Percentiles rank a stretch among this genome's conserved stretches.
Conservation (phyloP, 768 basidiomycete species). For the Lentinula boryana region DNA sequence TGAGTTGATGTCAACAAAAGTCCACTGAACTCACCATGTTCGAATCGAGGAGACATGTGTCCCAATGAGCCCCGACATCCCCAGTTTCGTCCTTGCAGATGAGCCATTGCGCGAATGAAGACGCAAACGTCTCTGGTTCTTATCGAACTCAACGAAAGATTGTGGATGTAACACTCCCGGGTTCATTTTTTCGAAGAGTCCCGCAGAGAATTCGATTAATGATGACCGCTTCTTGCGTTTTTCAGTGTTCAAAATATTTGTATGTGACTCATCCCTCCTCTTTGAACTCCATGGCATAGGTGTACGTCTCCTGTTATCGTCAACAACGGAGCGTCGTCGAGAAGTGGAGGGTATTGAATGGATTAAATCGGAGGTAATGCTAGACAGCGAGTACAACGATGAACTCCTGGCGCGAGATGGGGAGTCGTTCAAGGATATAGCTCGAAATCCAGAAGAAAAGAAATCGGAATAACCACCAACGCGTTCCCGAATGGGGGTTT, state of each 20-base stretch:
- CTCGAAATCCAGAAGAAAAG: constrained; percentile 7
- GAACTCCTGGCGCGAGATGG: neutral
- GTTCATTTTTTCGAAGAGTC: neutral
- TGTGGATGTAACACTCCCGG: neutral
- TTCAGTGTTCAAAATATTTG: neutral
- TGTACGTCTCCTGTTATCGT: neutral
- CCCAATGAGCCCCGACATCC: neutral
- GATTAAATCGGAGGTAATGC: neutral
- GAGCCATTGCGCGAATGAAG: neutral
- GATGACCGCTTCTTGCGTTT: constrained; percentile 2
- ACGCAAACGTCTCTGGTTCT: neutral
- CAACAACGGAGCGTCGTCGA: neutral
- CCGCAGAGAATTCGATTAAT: constrained; percentile 3
- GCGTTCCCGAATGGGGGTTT: neutral
- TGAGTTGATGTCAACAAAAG: neutral
- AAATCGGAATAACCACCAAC: constrained; percentile 8
- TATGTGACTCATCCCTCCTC: neutral
- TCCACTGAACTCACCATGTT: neutral
- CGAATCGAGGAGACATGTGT: neutral
- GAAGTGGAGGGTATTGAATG: neutral
- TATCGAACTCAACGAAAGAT: constrained; percentile 6
- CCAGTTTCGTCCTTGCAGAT: neutral
- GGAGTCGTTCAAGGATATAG: neutral
- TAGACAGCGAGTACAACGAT: neutral
- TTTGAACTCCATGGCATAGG: neutral